phyloP scores from a whole-genome alignment of 805 yeast species.

The Candida silvatica region DNA sequence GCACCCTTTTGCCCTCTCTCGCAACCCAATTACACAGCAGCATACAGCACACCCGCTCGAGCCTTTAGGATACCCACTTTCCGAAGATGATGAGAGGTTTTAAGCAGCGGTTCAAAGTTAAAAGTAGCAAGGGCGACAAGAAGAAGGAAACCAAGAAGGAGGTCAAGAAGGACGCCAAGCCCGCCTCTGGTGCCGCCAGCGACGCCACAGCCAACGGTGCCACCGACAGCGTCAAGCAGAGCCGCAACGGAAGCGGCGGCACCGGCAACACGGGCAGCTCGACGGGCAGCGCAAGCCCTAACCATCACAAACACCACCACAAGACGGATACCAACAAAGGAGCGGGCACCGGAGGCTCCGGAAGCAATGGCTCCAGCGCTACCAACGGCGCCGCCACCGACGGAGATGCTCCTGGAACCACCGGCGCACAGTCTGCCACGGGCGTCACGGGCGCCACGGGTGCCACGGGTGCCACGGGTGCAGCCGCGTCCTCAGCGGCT shows the following conservation, averaged over 20 bases:
- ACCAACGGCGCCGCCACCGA: constrained; percentile 2
- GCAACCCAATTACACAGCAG: no score
- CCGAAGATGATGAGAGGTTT: constrained; percentile 66
- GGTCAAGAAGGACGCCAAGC: constrained; percentile 11
- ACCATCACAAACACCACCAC: constrained; percentile 2
- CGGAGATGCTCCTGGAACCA: neutral
- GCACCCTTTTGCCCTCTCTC: no score
- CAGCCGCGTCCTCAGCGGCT: no score
- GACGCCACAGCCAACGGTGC: constrained; percentile 8
- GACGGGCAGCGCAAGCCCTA: constrained; percentile 4
- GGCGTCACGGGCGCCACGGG: neutral
- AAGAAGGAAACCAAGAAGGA: constrained; percentile 32
- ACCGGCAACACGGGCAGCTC: constrained; percentile 7
- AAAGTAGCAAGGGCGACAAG: constrained; percentile 26
- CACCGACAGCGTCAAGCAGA: constrained; percentile 4
- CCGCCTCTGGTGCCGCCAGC: constrained; percentile 5
- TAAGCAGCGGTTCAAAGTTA: constrained; percentile 45
- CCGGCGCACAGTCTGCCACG: neutral
- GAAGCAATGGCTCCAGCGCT: neutral
- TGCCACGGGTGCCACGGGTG: no score
- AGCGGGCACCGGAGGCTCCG: neutral
- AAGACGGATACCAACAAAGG: constrained; percentile 2
- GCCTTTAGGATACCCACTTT: no score
- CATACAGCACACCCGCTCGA: no score
- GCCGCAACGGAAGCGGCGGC: constrained; percentile 8